phyloP scores from a whole-genome alignment of 768 basidiomycete genomes.

The Tylopilus plumbeoviolaceoides region DNA sequence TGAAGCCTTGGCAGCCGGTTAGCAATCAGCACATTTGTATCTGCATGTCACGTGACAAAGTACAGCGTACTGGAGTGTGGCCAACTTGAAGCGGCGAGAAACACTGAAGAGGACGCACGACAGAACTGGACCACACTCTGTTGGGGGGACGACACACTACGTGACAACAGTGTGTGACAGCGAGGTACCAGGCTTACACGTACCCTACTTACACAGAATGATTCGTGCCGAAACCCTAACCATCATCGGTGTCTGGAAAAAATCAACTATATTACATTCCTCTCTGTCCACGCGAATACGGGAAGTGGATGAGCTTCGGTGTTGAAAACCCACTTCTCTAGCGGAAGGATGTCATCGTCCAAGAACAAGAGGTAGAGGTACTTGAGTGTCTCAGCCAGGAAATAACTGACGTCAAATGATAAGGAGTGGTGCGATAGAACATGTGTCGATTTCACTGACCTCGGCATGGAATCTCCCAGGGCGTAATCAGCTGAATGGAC shows the following conservation, averaged over 20 bases:
- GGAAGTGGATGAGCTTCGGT: slow-evolving; percentile 79
- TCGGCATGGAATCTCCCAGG: slow-evolving; percentile 65
- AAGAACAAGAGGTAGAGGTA: slow-evolving; percentile 70
- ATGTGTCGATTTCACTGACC: slow-evolving; percentile 39
- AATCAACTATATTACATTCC: slow-evolving; percentile 25
- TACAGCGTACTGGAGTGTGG: no score
- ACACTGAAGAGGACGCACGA: no score
- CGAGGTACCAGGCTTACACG: no score
- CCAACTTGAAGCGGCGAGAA: no score
- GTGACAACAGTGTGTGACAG: no score
- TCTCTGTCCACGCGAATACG: slow-evolving; percentile 59
- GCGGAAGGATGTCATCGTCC: slow-evolving; percentile 54
- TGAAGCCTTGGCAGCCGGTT: no score
- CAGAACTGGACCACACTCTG: no score
- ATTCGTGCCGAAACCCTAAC: neutral
- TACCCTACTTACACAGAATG: neutral
- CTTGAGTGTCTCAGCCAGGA: slow-evolving; percentile 61
- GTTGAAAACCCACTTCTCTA: slow-evolving; percentile 58
- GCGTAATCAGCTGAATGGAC: slow-evolving; percentile 42
- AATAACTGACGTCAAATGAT: slow-evolving; percentile 35
- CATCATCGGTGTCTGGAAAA: neutral
- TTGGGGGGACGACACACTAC: no score
- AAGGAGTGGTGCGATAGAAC: neutral
- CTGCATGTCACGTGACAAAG: no score
- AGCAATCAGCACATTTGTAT: no score